phyloP scores from a whole-genome alignment of 2,329 filamentous ascomycete species.

The Trichoderma citrinoviride region DNA sequence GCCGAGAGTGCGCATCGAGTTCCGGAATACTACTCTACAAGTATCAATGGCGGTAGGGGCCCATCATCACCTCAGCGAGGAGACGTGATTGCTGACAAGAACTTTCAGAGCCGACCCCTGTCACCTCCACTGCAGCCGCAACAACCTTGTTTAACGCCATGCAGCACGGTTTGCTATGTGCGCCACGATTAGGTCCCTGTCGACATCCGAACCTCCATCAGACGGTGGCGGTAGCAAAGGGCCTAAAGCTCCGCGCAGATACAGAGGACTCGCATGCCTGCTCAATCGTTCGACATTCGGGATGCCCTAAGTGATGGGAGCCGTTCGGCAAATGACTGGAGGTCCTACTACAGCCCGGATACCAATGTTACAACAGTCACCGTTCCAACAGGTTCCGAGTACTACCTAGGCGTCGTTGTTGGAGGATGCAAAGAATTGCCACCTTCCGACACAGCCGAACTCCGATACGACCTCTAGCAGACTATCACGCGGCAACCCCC shows the following conservation, averaged over 20 bases:
- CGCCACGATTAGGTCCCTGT: constrained; percentile 21
- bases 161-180: constrained; percentile 21
- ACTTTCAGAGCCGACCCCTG: background rate
- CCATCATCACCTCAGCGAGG: background rate
- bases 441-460: constrained; percentile 18
- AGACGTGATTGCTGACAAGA: constrained; percentile 14
- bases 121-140: constrained; percentile 4
- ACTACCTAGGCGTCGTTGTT: background rate
- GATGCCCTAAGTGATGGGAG: background rate
- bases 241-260: background rate
- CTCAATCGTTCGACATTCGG: too few relatives aligned
- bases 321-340: background rate
- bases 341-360: background rate
- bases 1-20: background rate
- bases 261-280: background rate
- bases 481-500: constrained; percentile 14
- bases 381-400: background rate
- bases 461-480: constrained; percentile 7
- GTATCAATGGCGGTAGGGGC: background rate
- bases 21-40: background rate
- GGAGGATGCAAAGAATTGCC: constrained; percentile 1
- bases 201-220: constrained; percentile 14
- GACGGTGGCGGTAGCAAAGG: constrained; percentile 4
- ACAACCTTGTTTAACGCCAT: constrained; percentile 27
- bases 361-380: background rate